Evolutionary conservation across 2,329 filamentous ascomycete genomes (phyloP).

Genomic region (Xenosphaeropsis pyriputrescens): DNA sequence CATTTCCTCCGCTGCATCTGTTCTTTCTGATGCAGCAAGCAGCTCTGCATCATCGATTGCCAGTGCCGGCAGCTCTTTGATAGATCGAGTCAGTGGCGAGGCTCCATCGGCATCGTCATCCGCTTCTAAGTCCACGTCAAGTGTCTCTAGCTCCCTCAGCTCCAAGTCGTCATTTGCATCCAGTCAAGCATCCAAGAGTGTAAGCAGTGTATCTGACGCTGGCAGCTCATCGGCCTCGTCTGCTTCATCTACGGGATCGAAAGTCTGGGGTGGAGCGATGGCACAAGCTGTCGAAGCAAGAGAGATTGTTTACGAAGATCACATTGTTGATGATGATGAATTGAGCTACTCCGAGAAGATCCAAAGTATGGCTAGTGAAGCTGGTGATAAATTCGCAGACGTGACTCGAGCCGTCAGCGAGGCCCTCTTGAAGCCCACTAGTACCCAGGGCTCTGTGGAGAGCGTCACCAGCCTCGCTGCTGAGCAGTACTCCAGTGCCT

Average conservation of each 20-base stretch:
- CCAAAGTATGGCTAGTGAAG: slow-evolving; percentile 32
- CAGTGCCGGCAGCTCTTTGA: slow-evolving; percentile 7
- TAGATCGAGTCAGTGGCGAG: no score
- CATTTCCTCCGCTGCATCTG: slow-evolving; percentile 12
- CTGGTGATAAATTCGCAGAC: slow-evolving; percentile 34
- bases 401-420: slow-evolving; percentile 40
- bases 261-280: slow-evolving; percentile 29
- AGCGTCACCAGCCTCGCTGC: slow-evolving; percentile 35
- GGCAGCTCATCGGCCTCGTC: slow-evolving; percentile 12
- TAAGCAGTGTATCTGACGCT: slow-evolving; percentile 12
- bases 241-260: slow-evolving; percentile 20
- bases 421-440: slow-evolving; percentile 30
- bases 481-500: slow-evolving; percentile 39
- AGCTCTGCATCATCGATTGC: slow-evolving; percentile 8
- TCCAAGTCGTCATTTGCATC: slow-evolving; percentile 15
- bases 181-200: slow-evolving; percentile 17
- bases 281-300: slow-evolving; percentile 28
- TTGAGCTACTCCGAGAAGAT: slow-evolving; percentile 31
- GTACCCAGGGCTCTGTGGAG: slow-evolving; percentile 26
- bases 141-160: neutral
- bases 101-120: slow-evolving; percentile 7
- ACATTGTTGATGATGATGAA: slow-evolving; percentile 27
- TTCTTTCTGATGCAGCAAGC: slow-evolving; percentile 8
- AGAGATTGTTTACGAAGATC: slow-evolving; percentile 29
- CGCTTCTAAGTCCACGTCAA: slow-evolving; percentile 3